These are phyloP conservation scores for Amaranthus hypochondriacus DNA, from an alignment of 148 eudicot species.

Conservation along the genomic window DNA sequence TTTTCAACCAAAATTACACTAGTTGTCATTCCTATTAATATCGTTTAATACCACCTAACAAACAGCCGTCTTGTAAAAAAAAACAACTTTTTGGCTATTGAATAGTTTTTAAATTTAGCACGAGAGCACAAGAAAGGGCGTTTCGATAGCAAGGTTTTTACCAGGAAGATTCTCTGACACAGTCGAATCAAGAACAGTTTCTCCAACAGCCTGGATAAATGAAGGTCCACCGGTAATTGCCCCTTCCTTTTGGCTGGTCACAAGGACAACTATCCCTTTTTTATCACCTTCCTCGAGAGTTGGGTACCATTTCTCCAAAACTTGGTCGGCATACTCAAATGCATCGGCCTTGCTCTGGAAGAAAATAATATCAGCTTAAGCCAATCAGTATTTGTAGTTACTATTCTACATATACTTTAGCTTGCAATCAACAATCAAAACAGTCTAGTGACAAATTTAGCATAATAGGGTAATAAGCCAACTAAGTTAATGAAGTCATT, in stretches of 20 bases:
- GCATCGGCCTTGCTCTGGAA: slow-evolving; percentile 99
- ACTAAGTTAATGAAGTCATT: too few species aligned
- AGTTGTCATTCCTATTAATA: too few species aligned
- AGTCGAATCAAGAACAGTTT: slow-evolving; percentile 80
- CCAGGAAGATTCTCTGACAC: slow-evolving; percentile 97
- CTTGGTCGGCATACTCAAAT: slow-evolving; percentile 96
- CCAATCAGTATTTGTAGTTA: background rate
- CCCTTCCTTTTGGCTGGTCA: slow-evolving; percentile 99
- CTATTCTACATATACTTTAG: background rate
- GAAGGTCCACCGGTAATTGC: slow-evolving; percentile 96
- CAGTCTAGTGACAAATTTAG: background rate
- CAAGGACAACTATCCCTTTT: slow-evolving; percentile 90
- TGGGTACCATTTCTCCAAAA: slow-evolving; percentile 94
- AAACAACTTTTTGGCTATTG: background rate
- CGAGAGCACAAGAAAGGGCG: background rate
- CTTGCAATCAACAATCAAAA: background rate
- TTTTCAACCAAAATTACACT: too few species aligned
- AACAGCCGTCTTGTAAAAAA: background rate
- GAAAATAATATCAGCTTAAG: slow-evolving; percentile 2
- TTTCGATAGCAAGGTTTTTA: slow-evolving; percentile 16
- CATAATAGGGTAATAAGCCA: too few species aligned
- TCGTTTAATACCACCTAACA: too few species aligned
- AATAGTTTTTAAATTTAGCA: background rate
- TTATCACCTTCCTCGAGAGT: slow-evolving; percentile 77
- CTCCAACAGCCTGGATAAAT: slow-evolving; percentile 94